phyloP scores from a whole-genome alignment of 257 asterid genomes.

The Scutellaria barbata region DNA sequence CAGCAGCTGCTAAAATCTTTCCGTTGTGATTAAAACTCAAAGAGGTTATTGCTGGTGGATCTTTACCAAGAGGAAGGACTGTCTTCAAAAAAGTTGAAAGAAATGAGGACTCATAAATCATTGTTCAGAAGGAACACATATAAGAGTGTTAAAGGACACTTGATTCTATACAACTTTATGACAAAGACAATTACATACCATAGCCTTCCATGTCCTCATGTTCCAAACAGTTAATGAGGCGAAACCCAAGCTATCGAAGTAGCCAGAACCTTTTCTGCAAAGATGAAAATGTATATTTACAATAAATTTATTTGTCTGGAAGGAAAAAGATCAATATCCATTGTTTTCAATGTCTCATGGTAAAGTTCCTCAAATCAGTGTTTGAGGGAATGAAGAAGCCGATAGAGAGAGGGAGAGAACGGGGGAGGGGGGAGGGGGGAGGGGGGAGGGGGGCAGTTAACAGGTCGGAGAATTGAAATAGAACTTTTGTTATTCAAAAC shows the following conservation, averaged over 20 bases:
- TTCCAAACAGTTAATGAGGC: conserved; percentile 98
- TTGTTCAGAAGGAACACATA: conserved; percentile 34
- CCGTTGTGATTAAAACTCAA: conserved; percentile 95
- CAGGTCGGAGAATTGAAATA: too few relatives aligned
- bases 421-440: too few relatives aligned
- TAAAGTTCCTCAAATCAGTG: background rate
- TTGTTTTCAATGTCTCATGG: too few relatives aligned
- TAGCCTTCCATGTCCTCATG: conserved; percentile 96
- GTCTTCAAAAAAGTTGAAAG: conserved; percentile 70
- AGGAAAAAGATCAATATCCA: background rate
- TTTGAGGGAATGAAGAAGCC: background rate
- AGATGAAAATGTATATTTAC: conserved; percentile 24
- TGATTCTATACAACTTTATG: conserved; percentile 35
- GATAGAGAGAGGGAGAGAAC: background rate
- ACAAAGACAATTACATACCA: conserved; percentile 65
- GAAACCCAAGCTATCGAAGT: conserved; percentile 66
- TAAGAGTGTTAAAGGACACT: conserved; percentile 26
- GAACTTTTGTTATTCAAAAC: too few relatives aligned
- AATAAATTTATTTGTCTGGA: background rate
- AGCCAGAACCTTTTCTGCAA: conserved; percentile 69
- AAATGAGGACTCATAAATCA: conserved; percentile 47
- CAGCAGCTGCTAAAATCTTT: conserved; percentile 98
- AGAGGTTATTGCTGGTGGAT: conserved; percentile 97
- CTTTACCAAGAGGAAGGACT: conserved; percentile 98
- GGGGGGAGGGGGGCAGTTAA: background rate